Base-by-base conservation (phyloP, 306 rosid species). In the Cyamopsis tetragonoloba region DNA sequence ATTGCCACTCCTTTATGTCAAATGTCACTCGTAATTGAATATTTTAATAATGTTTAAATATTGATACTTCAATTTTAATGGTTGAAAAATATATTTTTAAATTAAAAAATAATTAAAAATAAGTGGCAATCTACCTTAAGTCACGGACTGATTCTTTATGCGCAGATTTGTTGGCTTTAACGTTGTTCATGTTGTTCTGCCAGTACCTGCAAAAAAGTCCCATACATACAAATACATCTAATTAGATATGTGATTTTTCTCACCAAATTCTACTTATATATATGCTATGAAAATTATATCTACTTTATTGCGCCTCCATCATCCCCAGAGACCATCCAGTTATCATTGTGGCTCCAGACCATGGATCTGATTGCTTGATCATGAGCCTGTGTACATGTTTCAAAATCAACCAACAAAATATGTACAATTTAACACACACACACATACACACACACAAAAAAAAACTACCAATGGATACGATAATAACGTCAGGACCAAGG, bases 341-440 rank as follows among this genome's bases (percentile, higher is more conserved):
- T 93, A 82, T 90, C 99, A 68, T 93, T 93, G 82, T 93, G 97
- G 81, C 99, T 93, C 99, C 99, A 93, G 28, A 90, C 88, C 99
- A 93, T 93, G 70, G 99, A 93, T 75, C 99, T 84, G 79, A 93
- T 93, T 70, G 99, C 95, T 79, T 88, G 96, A 80, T 93, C 99
- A 84, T 93, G 99, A 58, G 99, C 99, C 99, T 93, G 77, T 70
- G 77, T 70, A 67, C 17, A 71, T 54, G 57, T 72, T 59, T 46
- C 56, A 46, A 49, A 75, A 71, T 15, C 68, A 66, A 72, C 26
- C 26, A n/a, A n/a, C n/a, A n/a, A n/a, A n/a, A n/a, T n/a, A n/a
- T n/a, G n/a, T n/a, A n/a, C n/a, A n/a, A n/a, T n/a, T n/a, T n/a
- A n/a, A n/a, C n/a, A n/a, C n/a, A n/a, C n/a, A n/a, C n/a, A n/a